Evolutionary conservation across 2,329 filamentous ascomycete species (phyloP), one percentile per base, ranked within the genome.

Genomic region (Ceratocystis papillata): DNA sequence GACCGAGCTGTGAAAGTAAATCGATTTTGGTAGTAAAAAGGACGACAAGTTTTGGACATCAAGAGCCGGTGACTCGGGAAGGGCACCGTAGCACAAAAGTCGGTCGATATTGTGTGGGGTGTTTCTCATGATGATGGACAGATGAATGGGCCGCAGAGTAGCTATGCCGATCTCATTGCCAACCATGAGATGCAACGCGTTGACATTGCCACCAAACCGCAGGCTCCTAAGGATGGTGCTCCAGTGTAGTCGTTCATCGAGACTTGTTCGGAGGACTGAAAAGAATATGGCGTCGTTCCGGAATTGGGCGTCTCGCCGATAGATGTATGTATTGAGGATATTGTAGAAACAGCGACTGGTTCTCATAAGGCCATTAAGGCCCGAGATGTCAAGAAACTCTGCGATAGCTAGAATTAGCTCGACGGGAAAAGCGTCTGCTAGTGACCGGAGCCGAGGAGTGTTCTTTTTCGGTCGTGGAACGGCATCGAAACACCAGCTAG

Each of bases 81-180:
- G 33, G 6, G 55, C 44, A 8, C 66, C 66, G 15, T 44, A 57
- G 22, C n/a, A 10, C 37, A 67, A 25, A 17, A 67, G 63, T 37
- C 60, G 63, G n/a, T 57, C 41, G 57, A 65, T 63, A n/a, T 50
- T 46, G 30, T 37, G 25, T n/a, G 48, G 44, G 25, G 60, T 25
- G 10, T 53, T 55, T 28, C 59, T 53, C 44, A 53, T 44, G 45
- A 67, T 41, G 6, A 67, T 28, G 3, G 66, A 63, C 6, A 65
- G n/a, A 41, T 67, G 66, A 50, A 67, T 46, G n/a, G 66, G 62
- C 22, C 57, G 60, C 28, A 67, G 4, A 3, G 48, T 41, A 22
- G 55, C 66, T 33, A 46, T 45, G 17, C 44, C 55, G 7, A 33
- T 22, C 17, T 65, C 53, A 12, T 64, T 41, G 10, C 55, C 45